Conservation (phyloP, 768 basidiomycete species). For the Rhodotorula babjevae region DNA sequence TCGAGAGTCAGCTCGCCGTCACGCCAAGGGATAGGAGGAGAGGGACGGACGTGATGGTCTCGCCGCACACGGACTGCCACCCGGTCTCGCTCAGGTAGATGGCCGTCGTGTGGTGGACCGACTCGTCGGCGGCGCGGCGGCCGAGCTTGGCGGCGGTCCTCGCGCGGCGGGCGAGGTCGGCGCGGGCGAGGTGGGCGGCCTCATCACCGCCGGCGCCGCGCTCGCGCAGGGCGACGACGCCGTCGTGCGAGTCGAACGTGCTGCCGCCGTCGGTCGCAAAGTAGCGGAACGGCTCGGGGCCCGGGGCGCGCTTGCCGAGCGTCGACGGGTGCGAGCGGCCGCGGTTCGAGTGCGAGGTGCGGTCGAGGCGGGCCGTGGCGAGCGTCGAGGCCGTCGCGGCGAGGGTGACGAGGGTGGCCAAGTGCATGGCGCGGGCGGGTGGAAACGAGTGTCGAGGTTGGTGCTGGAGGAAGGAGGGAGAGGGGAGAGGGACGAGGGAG, state of each 20-base stretch:
- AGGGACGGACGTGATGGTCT: no score
- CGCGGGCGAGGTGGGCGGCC: not conserved
- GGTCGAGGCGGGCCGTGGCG: slow-evolving; percentile 26
- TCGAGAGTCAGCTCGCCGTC: not conserved
- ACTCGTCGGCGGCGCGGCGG: no score
- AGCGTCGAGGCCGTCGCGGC: slow-evolving; percentile 23
- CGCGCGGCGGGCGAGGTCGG: no score
- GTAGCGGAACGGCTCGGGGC: slow-evolving; percentile 2
- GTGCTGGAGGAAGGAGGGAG: no score
- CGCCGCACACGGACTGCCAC: no score
- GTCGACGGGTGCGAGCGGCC: not conserved
- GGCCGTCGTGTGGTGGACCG: no score
- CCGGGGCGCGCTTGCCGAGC: not conserved
- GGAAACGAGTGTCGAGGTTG: not conserved
- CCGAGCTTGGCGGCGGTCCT: no score
- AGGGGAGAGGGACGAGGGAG: no score
- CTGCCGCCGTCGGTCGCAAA: not conserved
- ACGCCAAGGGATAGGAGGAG: no score
- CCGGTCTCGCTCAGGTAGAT: not conserved
- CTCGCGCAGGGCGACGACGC: slow-evolving; percentile 5
- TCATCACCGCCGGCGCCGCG: slow-evolving; percentile 11
- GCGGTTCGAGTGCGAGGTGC: slow-evolving; percentile 3
- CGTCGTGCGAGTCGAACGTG: slow-evolving; percentile 1
- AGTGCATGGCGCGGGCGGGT: slow-evolving; percentile 6
- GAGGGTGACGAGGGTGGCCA: slow-evolving; percentile 12